phyloP scores from a whole-genome alignment of 2,329 filamentous ascomycete species.

The Cryphonectria carpinicola region DNA sequence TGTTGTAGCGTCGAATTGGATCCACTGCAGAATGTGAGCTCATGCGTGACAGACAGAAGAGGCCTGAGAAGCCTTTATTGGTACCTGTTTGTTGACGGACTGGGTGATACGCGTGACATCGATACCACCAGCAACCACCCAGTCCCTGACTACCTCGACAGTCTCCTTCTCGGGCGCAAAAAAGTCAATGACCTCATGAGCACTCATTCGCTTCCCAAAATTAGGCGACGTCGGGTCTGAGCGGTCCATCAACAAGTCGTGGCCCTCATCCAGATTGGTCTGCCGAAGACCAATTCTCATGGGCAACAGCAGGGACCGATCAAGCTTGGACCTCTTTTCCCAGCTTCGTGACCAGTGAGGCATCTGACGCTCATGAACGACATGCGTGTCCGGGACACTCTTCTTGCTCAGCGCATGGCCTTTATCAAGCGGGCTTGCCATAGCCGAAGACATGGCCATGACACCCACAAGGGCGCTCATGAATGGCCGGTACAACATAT shows the following conservation, averaged over 20 bases:
- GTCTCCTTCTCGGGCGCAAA: slow-evolving; percentile 40
- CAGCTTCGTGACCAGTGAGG: slow-evolving; percentile 34
- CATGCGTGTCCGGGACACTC: slow-evolving; percentile 33
- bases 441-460: slow-evolving; percentile 8
- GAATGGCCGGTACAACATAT: slow-evolving; percentile 7
- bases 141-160: slow-evolving; percentile 35
- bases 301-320: slow-evolving; percentile 32
- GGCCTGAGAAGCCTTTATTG: slow-evolving; percentile 4
- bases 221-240: slow-evolving; percentile 36
- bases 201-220: slow-evolving; percentile 43
- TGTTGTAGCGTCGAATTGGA: slow-evolving; percentile 46
- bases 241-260: slow-evolving; percentile 37
- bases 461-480: slow-evolving; percentile 12
- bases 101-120: slow-evolving; percentile 28
- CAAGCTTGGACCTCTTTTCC: slow-evolving; percentile 35
- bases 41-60: slow-evolving; percentile 26
- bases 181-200: slow-evolving; percentile 40
- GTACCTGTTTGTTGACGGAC: slow-evolving; percentile 34
- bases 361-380: slow-evolving; percentile 39
- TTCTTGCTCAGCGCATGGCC: slow-evolving; percentile 6
- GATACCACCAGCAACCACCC: slow-evolving; percentile 28
- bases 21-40: slow-evolving; percentile 41
- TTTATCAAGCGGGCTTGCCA: slow-evolving; percentile 15
- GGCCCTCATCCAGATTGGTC: slow-evolving; percentile 37
- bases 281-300: slow-evolving; percentile 37